Evolutionary conservation across 1,139 yeast genomes (phyloP), one percentile per base, ranked within the genome.

Genomic region (Blastobotrys ciferrii): DNA sequence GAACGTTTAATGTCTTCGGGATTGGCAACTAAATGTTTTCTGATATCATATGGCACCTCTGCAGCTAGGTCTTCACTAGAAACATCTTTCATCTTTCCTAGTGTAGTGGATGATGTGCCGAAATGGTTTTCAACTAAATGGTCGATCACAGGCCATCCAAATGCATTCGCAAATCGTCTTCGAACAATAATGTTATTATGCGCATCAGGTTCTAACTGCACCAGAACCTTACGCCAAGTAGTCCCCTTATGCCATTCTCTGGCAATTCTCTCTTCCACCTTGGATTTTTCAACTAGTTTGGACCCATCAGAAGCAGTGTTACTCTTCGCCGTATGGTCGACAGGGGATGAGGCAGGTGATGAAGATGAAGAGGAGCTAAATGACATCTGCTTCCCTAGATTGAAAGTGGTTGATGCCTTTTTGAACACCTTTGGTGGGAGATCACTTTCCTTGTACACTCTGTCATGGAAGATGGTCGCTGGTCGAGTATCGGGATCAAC

Each of bases 111-210:
- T 19, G 40, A 12, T 19, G 12, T 13, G 2, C 48, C 45, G 63
- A 87, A 87, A 66, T 86, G 94, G 49, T 79, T 76, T 14, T 75
- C 68, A 0, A 85, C 87, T 54, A 92, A 60, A 66, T 92, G 97
- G 46, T 85, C 87, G 32, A 92, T 75, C 0, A 89, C 96, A 0
- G 87, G 89, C 96, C 98, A 91, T 1, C 99, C 99, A 68, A 85
- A 89, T 0, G 97, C 95, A 70, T 92, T 92, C 9, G 95, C 83
- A 71, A 87, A 92, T 53, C 91, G 71, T 58, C 99, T 74, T 54
- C 99, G 72, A 1, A 92, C 98, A 31, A 87, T 75, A 44, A 92
- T 91, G 60, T 91, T 94, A 63, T 92, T 92, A 62, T 92, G 99
- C 0, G 99, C 96, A 67, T 92, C 99, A 0, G 97, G 96, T 54